Evolutionary conservation across 2,329 filamentous ascomycete species (phyloP).

Genomic region (Aspergillus glaucus): DNA sequence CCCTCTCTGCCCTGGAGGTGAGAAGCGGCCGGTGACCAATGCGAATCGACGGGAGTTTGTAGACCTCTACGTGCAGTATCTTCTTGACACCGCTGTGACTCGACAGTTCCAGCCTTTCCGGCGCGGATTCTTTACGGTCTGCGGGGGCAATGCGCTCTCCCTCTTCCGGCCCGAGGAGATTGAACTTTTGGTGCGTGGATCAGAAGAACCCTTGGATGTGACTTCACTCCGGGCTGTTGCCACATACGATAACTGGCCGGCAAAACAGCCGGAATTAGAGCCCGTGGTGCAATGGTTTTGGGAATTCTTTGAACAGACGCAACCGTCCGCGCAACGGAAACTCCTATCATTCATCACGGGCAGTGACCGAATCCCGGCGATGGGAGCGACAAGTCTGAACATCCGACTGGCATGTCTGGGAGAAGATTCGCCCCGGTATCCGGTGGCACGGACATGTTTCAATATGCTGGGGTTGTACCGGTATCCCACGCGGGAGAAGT

Average conservation of each 20-base stretch:
- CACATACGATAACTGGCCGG: constrained; percentile 73
- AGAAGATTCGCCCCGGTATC: constrained; percentile 67
- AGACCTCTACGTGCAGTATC: constrained; percentile 71
- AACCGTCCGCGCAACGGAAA: constrained; percentile 64
- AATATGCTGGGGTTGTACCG: constrained; percentile 73
- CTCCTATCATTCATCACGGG: constrained; percentile 83
- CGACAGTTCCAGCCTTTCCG: constrained; percentile 92
- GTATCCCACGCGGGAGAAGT: constrained; percentile 59
- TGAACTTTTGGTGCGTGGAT: constrained; percentile 77
- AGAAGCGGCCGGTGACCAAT: constrained; percentile 72
- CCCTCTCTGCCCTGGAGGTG: constrained; percentile 68
- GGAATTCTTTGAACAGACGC: constrained; percentile 65
- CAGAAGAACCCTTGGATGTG: constrained; percentile 77
- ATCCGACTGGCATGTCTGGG: constrained; percentile 73
- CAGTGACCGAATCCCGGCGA: constrained; percentile 83
- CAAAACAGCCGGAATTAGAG: constrained; percentile 49
- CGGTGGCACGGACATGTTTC: constrained; percentile 85
- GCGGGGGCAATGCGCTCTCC: constrained; percentile 77
- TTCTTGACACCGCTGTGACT: constrained; percentile 70
- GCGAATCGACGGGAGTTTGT: constrained; percentile 79
- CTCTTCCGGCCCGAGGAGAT: constrained; percentile 89
- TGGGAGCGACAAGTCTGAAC: constrained; percentile 71
- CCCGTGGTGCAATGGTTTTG: constrained; percentile 80
- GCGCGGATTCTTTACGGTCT: constrained; percentile 87
- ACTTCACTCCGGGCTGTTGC: constrained; percentile 68